phyloP scores from a whole-genome alignment of 306 rosid genomes.

The Leucaena leucocephala region DNA sequence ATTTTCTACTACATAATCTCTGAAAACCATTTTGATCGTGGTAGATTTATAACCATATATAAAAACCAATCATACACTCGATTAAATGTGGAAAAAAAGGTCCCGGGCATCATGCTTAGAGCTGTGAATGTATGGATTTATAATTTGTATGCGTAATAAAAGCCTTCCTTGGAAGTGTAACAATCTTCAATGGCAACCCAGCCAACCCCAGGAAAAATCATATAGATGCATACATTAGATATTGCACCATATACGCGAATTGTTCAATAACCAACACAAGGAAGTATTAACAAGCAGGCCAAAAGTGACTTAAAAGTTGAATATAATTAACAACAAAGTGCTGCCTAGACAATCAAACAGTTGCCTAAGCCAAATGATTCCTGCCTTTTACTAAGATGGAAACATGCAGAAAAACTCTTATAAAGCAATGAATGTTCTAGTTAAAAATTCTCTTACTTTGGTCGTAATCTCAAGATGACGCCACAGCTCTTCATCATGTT shows the following conservation, averaged over 20 bases:
- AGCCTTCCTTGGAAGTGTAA: not conserved
- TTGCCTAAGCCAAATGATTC: conserved; percentile 21
- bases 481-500: conserved; percentile 98
- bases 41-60: too few relatives aligned
- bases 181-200: not conserved
- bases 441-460: conserved; percentile 61
- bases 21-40: too few relatives aligned
- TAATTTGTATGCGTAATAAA: not conserved
- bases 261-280: conserved; percentile 15
- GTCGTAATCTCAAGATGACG: conserved; percentile 98
- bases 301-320: not conserved
- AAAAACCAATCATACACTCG: not conserved
- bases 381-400: conserved; percentile 11
- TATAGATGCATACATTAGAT: conserved; percentile 7
- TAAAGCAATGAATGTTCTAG: not conserved
- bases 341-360: conserved; percentile 10
- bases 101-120: not conserved
- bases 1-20: too few relatives aligned
- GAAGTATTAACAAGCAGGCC: conserved; percentile 2
- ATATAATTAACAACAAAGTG: not conserved
- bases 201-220: not conserved
- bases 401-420: not conserved
- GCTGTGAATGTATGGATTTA: not conserved
- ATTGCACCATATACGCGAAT: conserved; percentile 1
- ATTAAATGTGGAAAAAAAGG: not conserved